phyloP scores from a whole-genome alignment of 345 rosid genomes.

The Pelargonium nanum region DNA sequence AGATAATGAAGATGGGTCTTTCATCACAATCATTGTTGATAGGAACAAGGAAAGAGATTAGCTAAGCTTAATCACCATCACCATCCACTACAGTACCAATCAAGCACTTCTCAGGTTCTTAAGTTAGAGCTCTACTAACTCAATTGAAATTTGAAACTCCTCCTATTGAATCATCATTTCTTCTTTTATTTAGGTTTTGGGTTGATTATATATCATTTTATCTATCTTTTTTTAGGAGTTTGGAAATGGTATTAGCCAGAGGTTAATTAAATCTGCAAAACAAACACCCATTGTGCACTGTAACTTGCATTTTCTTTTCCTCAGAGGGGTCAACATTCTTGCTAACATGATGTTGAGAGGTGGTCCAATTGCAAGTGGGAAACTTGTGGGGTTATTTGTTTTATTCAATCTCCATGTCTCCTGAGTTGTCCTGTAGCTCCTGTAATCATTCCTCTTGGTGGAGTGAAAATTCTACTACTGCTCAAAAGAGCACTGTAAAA shows the following conservation, averaged over 20 bases:
- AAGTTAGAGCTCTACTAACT: constrained; percentile 28
- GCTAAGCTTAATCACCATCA: constrained; percentile 8
- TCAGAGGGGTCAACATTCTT: constrained; percentile 17
- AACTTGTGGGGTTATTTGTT: constrained; percentile 28
- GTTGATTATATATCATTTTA: background rate
- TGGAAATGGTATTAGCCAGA: constrained; percentile 8
- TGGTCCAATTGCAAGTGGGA: constrained; percentile 23
- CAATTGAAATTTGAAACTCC: constrained; percentile 13
- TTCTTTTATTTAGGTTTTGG: background rate
- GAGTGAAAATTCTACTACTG: constrained; percentile 15
- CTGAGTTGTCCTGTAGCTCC: constrained; percentile 23
- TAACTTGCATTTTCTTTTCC: constrained; percentile 1
- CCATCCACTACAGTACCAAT: constrained; percentile 15
- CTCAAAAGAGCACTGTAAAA: constrained; percentile 10
- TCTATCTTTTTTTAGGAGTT: background rate
- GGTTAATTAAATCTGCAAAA: constrained; percentile 15
- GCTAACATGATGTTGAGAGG: constrained; percentile 14
- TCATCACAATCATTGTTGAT: constrained; percentile 44
- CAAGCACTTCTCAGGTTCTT: constrained; percentile 33
- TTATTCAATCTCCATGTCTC: constrained; percentile 33
- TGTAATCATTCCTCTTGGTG: constrained; percentile 29
- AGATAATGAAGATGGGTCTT: constrained; percentile 45
- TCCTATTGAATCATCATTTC: constrained; percentile 12
- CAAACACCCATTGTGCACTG: constrained; percentile 7
- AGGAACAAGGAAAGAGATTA: constrained; percentile 28